These are phyloP conservation scores for Colletotrichum australisinense DNA, from an alignment of 2,329 filamentous ascomycete species.

Conservation along the genomic window DNA sequence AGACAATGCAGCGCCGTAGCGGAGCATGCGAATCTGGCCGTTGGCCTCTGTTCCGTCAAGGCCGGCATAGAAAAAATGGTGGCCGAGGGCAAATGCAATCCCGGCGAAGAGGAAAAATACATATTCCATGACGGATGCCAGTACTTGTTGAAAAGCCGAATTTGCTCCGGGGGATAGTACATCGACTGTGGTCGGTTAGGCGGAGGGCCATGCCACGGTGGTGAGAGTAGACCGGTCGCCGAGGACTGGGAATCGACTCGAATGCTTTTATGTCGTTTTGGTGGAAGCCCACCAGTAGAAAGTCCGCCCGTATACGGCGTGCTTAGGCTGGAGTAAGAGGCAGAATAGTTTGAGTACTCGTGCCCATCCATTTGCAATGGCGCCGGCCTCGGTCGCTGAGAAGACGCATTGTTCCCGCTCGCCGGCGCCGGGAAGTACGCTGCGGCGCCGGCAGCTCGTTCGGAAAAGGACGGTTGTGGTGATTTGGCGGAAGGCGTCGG, in stretches of 20 bases:
- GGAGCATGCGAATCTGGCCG: constrained; percentile 48
- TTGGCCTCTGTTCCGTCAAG: constrained; percentile 45
- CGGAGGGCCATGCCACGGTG: constrained; percentile 10
- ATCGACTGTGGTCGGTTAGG: constrained; percentile 11
- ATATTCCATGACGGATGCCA: constrained; percentile 51
- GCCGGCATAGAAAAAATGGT: constrained; percentile 49
- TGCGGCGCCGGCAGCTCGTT: constrained; percentile 16
- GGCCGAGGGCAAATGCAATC: constrained; percentile 45
- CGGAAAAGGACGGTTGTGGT: constrained; percentile 21
- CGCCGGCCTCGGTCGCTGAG: constrained; percentile 20
- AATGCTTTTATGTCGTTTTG: constrained; percentile 1
- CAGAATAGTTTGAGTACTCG: constrained; percentile 30
- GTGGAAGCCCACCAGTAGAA: constrained; percentile 5
- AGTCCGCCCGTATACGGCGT: constrained; percentile 21
- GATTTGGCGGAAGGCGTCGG: constrained; percentile 13
- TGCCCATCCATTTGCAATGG: constrained; percentile 30
- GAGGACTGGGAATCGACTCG: constrained; percentile 32
- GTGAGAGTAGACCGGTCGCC: constrained; percentile 20
- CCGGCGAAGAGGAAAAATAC: constrained; percentile 48
- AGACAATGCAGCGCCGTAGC: constrained; percentile 49
- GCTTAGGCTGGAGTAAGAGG: constrained; percentile 17
- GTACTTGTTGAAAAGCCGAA: constrained; percentile 35
- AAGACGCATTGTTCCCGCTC: neutral
- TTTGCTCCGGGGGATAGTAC: constrained; percentile 23
- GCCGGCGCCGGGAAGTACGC: constrained; percentile 18